Percentiles rank a stretch among this genome's conserved stretches.
phyloP scores from a whole-genome alignment of 2,329 filamentous ascomycete species.

The Neoarthrinium moseri region DNA sequence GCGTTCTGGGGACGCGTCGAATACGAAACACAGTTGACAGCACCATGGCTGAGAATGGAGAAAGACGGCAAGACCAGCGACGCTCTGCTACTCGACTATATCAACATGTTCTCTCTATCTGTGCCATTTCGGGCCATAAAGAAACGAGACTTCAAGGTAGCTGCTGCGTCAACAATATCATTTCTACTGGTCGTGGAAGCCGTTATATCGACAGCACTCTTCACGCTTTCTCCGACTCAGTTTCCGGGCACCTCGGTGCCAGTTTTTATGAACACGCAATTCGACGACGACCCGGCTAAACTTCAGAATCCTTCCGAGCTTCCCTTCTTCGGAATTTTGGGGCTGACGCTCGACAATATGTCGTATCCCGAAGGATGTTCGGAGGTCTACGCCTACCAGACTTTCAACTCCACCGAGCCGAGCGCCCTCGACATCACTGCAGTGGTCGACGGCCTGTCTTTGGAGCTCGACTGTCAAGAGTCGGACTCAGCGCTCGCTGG shows the following conservation, averaged over 20 bases:
- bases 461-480: conserved; percentile 26
- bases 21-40: background rate
- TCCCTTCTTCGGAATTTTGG: conserved; percentile 32
- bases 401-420: conserved; percentile 25
- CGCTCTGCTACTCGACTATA: conserved; percentile 6
- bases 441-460: conserved; percentile 33
- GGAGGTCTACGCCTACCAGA: conserved; percentile 31
- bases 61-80: conserved; percentile 4
- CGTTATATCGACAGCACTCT: conserved; percentile 6
- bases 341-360: conserved; percentile 24
- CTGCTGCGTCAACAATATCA: conserved; percentile 6
- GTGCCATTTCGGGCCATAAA: conserved; percentile 8
- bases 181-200: conserved; percentile 1
- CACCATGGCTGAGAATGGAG: conserved; percentile 1
- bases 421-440: conserved; percentile 24
- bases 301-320: conserved; percentile 23
- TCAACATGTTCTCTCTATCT: conserved; percentile 4
- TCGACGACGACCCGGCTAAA: conserved; percentile 23
- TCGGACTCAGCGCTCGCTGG: background rate
- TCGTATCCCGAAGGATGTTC: conserved; percentile 31
- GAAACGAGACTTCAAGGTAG: conserved; percentile 2
- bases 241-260: conserved; percentile 20
- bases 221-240: conserved; percentile 26
- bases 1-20: background rate
- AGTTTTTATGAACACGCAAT: conserved; percentile 25